phyloP scores from a whole-genome alignment of 345 rosid genomes.

The Carallia pectinifolia region DNA sequence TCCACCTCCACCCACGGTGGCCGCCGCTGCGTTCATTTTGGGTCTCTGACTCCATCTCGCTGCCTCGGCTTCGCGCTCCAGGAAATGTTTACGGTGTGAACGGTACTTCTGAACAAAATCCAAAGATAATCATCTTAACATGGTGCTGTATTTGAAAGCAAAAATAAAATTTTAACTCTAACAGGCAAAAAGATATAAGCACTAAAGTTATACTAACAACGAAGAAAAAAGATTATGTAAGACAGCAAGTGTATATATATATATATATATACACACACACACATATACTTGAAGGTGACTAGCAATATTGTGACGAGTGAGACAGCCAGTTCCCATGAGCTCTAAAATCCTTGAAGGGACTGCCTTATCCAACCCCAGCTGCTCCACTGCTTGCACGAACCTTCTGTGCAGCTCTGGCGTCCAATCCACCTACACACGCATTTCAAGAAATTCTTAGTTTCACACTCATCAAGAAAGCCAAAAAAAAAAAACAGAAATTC shows the following conservation, averaged over 20 bases:
- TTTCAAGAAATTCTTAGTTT: slow-evolving; percentile 5
- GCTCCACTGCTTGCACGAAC: slow-evolving; percentile 95
- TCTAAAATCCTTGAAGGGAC: slow-evolving; percentile 93
- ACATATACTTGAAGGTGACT: slow-evolving; percentile 82
- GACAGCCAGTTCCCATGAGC: slow-evolving; percentile 81
- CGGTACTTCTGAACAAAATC: slow-evolving; percentile 65
- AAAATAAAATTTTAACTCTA: too few relatives aligned
- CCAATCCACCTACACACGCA: slow-evolving; percentile 87
- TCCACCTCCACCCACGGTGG: slow-evolving; percentile 34
- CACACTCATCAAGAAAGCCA: not conserved
- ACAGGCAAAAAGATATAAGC: not conserved
- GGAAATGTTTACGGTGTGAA: slow-evolving; percentile 79
- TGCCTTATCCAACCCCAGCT: slow-evolving; percentile 92
- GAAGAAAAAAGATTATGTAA: not conserved
- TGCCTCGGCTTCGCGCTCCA: slow-evolving; percentile 82
- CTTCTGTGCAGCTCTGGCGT: slow-evolving; percentile 89
- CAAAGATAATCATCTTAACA: too few relatives aligned
- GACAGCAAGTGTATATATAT: slow-evolving; percentile 5
- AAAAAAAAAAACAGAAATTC: not conserved
- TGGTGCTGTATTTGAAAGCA: too few relatives aligned
- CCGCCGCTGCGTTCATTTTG: slow-evolving; percentile 48
- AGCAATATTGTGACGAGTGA: slow-evolving; percentile 95
- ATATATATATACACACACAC: too few relatives aligned
- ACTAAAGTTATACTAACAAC: not conserved
- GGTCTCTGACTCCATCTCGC: slow-evolving; percentile 74